A percentile compares a stretch with the other conserved stretches of the same genome.
Conservation (phyloP, 768 basidiomycete species). For the Stropharia rugosoannulata region DNA sequence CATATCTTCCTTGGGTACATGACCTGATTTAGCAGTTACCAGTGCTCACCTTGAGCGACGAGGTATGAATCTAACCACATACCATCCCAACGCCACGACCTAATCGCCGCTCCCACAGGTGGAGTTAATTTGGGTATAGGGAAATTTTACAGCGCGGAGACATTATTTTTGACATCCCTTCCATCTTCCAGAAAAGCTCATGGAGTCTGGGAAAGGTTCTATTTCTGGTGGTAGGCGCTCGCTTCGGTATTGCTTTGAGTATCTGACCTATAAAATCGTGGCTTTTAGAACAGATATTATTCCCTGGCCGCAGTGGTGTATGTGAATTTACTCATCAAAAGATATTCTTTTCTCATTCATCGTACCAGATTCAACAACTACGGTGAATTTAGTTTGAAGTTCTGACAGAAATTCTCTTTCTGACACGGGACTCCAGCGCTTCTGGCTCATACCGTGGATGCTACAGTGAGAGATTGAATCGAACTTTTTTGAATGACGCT, state of each 20-base stretch:
- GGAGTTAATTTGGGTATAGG: constrained; percentile 4
- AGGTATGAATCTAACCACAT: background rate
- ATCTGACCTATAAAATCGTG: background rate
- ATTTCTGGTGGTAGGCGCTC: constrained; percentile 47
- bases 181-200: constrained; percentile 37
- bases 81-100: background rate
- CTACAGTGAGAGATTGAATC: constrained; percentile 31
- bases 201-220: constrained; percentile 56
- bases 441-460: constrained; percentile 38
- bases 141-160: background rate
- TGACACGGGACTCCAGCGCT: constrained; percentile 21
- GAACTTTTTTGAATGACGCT: background rate
- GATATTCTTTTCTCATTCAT: background rate
- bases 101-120: background rate
- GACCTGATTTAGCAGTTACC: background rate
- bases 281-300: constrained; percentile 57
- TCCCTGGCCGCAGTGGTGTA: constrained; percentile 49
- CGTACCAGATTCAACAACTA: constrained; percentile 50
- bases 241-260: background rate
- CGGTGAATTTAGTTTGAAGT: constrained; percentile 28
- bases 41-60: constrained; percentile 2
- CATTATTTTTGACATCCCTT: background rate
- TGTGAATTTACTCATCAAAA: constrained; percentile 18
- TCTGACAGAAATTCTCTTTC: background rate
- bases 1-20: background rate